Evolutionary conservation across 2,329 filamentous ascomycete species (phyloP), one percentile per base, ranked within the genome.

Genomic region (Aspergillus sp.): DNA sequence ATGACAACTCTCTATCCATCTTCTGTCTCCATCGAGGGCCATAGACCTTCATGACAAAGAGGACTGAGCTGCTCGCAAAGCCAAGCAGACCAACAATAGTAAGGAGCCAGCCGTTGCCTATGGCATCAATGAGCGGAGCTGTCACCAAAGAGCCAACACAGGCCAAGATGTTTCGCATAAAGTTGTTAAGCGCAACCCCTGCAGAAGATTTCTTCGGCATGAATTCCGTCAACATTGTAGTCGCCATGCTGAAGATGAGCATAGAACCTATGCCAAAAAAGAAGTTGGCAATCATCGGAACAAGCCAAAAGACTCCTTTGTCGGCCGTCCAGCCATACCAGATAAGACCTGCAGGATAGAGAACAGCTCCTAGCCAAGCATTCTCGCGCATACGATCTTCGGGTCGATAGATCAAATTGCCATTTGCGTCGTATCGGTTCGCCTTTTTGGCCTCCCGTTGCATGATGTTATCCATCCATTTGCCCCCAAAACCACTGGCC

Each of bases 341-440:
- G 27, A 93, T 71, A 47, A 93, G 64, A 0, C 82, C 83, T 0
- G 74, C 72, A 0, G 88, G 88, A 54, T 86, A 90, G 37, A 90
- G 53, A 4, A 81, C 71, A 1, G 83, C 83, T 3, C 84, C 85
- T 1, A 90, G 65, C 84, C 84, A 91, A 3, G 85, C 85, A 59
- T 94, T 93, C 60, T 91, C 85, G 35, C 83, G 75, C 79, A 93
- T 87, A 9, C 88, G 78, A 62, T 94, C 88, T 66, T 93, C 88
- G 0, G 88, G 88, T 2, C 81, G 72, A 57, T 81, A 85, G 7
- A 88, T 69, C 13, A 88, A 70, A 46, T 76, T 77, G 10, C 86
- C 87, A 32, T 78, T 66, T 31, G 75, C 76, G 52, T 88, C 85
- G 55, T 83, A 85, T 26, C 86, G 74, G 9, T 79, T 80, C 0